Evolutionary conservation across 2,329 filamentous ascomycete species (phyloP), one percentile per base, ranked within the genome.

Genomic region (Periconia digitata): DNA sequence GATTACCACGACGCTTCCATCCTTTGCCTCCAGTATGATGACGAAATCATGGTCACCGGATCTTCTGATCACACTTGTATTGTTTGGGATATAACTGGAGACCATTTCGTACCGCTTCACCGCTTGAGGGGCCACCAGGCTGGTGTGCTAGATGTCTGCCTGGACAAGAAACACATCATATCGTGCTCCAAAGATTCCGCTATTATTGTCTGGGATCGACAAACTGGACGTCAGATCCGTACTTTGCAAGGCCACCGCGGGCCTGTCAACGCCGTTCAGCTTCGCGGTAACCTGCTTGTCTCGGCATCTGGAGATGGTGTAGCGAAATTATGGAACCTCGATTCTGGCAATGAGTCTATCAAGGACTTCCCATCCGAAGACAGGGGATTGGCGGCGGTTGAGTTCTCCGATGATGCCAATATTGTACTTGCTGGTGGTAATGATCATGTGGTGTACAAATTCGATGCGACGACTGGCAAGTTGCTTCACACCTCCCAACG

Each of bases 121-220:
- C 87, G 90, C 24, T 84, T 99, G 13, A 75, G 77, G 27, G 85
- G 87, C 54, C 94, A 99, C 74, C 84, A 83, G 6, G 90, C 90
- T 3, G 92, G 94, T 43, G 92, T 99, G 34, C 81, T 99, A 13
- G 94, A 99, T 67, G 85, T 99, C 8, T 92, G 90, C 56, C 92
- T 99, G 56, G 91, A 99, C 68, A 84, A 90, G 55, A 86, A 87
- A 60, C 87, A 95, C 72, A 96, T 99, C 62, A 87, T 97, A 43
- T 96, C 92, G 5, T 99, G 94, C 77, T 96, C 90, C 69, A 99
- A 99, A 73, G 94, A 99, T 72, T 85, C 87, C 35, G 92, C 83
- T 54, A 95, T 99, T 66, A 95, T 92, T 66, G 85, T 99, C 20
- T 97, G 92, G 92, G 89, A 96, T 64, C 89, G 94, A 39, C 75